A percentile compares a stretch with the other conserved stretches of the same genome.
Conservation (phyloP, 805 yeast species). For the Saccharomycopsis sp. region DNA sequence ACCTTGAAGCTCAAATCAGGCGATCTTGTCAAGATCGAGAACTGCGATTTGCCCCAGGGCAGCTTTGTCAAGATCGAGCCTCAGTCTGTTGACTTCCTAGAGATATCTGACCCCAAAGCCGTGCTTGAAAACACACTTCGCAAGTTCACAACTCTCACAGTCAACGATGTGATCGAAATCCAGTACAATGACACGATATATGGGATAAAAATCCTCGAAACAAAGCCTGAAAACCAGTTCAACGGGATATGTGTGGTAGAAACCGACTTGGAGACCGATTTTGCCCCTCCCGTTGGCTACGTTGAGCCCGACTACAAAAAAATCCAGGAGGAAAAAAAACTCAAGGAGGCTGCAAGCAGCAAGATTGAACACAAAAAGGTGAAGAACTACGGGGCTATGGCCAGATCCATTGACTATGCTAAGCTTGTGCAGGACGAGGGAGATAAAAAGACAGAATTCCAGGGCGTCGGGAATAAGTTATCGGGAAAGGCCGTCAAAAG, state of each 20-base stretch:
- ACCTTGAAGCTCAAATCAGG: constrained; percentile 73
- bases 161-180: constrained; percentile 77
- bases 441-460: constrained; percentile 30
- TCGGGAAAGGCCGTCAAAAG: constrained; percentile 48
- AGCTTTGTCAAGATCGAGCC: constrained; percentile 90
- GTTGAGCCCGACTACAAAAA: constrained; percentile 75
- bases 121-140: constrained; percentile 89
- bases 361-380: constrained; percentile 7
- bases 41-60: constrained; percentile 80
- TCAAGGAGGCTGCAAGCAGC: constrained; percentile 28
- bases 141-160: constrained; percentile 81
- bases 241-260: constrained; percentile 89
- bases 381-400: constrained; percentile 50
- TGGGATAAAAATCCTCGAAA: constrained; percentile 79
- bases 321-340: constrained; percentile 27
- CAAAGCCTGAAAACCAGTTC: constrained; percentile 61
- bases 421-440: constrained; percentile 17
- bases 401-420: constrained; percentile 35
- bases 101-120: constrained; percentile 93
- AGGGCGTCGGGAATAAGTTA: constrained; percentile 63
- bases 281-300: constrained; percentile 98
- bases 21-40: constrained; percentile 59
- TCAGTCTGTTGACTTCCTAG: constrained; percentile 87
- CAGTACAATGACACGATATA: constrained; percentile 73
- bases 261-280: constrained; percentile 93